Evolutionary conservation across 2,329 filamentous ascomycete species (phyloP).

Genomic region (Cordyceps farinosa): DNA sequence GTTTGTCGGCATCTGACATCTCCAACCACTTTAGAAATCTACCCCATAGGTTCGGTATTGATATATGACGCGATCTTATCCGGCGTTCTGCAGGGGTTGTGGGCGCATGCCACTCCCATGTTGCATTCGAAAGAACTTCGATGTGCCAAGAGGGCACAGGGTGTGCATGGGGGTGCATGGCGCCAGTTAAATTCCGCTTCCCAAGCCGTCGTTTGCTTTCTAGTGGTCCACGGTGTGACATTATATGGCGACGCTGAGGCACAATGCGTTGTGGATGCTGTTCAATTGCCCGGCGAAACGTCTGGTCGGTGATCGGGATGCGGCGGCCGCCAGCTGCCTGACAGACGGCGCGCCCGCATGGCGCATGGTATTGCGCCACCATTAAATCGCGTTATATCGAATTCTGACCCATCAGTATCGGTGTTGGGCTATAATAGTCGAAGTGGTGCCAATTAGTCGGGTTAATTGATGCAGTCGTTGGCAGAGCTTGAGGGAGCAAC

Average conservation of each 20-base stretch:
- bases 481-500: neutral
- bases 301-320: conserved; percentile 32
- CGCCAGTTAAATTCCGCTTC: conserved; percentile 51
- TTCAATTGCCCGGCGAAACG: conserved; percentile 33
- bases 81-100: conserved; percentile 29
- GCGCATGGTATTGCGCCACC: conserved; percentile 29
- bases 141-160: conserved; percentile 46
- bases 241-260: conserved; percentile 29
- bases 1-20: conserved; percentile 24
- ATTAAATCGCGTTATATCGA: conserved; percentile 22
- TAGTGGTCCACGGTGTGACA: conserved; percentile 50
- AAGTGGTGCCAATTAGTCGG: neutral
- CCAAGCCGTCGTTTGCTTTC: conserved; percentile 52
- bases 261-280: conserved; percentile 26
- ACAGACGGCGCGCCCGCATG: conserved; percentile 26
- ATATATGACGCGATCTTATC: conserved; percentile 23
- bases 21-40: conserved; percentile 30
- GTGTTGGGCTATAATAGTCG: neutral
- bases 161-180: conserved; percentile 38
- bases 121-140: conserved; percentile 41
- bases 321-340: conserved; percentile 24
- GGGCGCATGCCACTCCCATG: conserved; percentile 53
- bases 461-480: neutral
- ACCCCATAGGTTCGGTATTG: conserved; percentile 24
- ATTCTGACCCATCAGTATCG: neutral